Evolutionary conservation across 2,329 filamentous ascomycete species (phyloP).

Genomic region (Ophiocordyceps camponoti-floridani): DNA sequence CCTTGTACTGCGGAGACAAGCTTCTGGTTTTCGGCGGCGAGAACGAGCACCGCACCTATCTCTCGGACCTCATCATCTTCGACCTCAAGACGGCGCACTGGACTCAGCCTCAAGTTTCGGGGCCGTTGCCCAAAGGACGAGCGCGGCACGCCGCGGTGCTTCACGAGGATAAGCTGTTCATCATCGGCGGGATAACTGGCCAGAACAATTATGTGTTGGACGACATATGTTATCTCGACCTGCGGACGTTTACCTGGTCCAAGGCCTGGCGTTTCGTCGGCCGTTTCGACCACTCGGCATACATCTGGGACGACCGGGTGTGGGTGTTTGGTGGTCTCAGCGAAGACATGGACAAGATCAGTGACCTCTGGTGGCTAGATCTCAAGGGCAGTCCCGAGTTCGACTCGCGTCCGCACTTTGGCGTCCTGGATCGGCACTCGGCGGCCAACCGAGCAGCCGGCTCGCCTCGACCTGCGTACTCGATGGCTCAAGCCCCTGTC

Average conservation of each 20-base stretch:
- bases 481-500: constrained; percentile 27
- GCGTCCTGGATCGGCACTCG: constrained; percentile 28
- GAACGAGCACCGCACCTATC: constrained; percentile 90
- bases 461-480: constrained; percentile 34
- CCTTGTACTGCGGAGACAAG: constrained; percentile 83
- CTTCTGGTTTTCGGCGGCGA: constrained; percentile 95
- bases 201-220: constrained; percentile 85
- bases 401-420: constrained; percentile 45
- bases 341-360: constrained; percentile 91
- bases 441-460: constrained; percentile 21
- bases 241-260: constrained; percentile 97
- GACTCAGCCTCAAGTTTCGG: constrained; percentile 79
- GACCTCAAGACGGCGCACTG: constrained; percentile 88
- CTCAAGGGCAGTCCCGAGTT: constrained; percentile 81
- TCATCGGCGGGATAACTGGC: constrained; percentile 88
- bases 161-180: constrained; percentile 90
- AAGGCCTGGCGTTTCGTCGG: constrained; percentile 89
- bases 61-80: constrained; percentile 91
- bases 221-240: constrained; percentile 88
- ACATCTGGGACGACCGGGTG: constrained; percentile 77
- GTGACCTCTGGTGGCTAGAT: constrained; percentile 95
- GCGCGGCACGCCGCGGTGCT: constrained; percentile 87
- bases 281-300: constrained; percentile 86
- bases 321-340: constrained; percentile 95
- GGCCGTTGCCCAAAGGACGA: constrained; percentile 72